Evolutionary conservation across 2,329 filamentous ascomycete species (phyloP).

Genomic region (Fusarium staphyleae): DNA sequence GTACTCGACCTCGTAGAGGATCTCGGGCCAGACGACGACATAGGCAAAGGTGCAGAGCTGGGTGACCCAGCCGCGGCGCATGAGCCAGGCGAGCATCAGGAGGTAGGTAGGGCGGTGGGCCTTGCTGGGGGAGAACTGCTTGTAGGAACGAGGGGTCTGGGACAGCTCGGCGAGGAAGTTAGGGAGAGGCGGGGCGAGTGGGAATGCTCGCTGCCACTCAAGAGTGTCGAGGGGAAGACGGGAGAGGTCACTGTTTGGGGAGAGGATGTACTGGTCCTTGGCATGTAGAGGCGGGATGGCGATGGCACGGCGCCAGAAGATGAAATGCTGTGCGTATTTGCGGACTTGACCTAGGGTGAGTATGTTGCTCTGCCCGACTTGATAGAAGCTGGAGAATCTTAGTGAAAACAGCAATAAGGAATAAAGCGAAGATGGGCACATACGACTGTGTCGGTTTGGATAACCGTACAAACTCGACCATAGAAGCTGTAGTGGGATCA

Average conservation of each 20-base stretch:
- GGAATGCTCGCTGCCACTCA: slow-evolving; percentile 80
- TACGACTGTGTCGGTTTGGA: slow-evolving; percentile 72
- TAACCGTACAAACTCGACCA: slow-evolving; percentile 82
- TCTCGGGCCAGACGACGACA: slow-evolving; percentile 82
- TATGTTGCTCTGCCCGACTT: slow-evolving; percentile 73
- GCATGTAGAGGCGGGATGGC: slow-evolving; percentile 90
- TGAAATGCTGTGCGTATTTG: slow-evolving; percentile 88
- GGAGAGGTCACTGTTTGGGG: slow-evolving; percentile 83
- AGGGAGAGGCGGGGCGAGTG: slow-evolving; percentile 80
- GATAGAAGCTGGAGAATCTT: slow-evolving; percentile 59
- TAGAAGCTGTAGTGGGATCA: slow-evolving; percentile 75
- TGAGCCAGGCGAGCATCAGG: slow-evolving; percentile 89
- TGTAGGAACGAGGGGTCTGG: slow-evolving; percentile 81
- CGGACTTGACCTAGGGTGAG: slow-evolving; percentile 83
- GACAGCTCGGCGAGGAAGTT: slow-evolving; percentile 89
- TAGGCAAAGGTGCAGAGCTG: slow-evolving; percentile 92
- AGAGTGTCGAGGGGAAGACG: slow-evolving; percentile 72
- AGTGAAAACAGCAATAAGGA: slow-evolving; percentile 4
- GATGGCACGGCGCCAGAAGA: slow-evolving; percentile 93
- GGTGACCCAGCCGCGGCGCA: slow-evolving; percentile 91
- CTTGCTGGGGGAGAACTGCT: slow-evolving; percentile 83
- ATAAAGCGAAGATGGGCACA: slow-evolving; percentile 35
- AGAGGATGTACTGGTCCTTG: slow-evolving; percentile 89
- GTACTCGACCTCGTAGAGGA: slow-evolving; percentile 80
- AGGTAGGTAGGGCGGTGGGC: slow-evolving; percentile 89